phyloP scores from a whole-genome alignment of 164 flowering plant species.

The Vitis labrusca region DNA sequence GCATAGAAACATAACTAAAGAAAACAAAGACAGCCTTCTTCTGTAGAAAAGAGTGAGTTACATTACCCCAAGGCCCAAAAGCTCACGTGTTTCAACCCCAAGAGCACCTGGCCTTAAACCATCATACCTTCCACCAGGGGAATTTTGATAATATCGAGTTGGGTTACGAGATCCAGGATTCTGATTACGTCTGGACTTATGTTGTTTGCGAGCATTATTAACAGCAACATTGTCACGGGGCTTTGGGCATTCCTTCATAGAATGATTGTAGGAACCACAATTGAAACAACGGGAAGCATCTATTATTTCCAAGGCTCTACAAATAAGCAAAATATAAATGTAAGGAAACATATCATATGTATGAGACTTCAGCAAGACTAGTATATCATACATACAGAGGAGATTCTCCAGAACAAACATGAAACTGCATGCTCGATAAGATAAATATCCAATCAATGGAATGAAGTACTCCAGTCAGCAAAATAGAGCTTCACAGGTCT shows the following conservation, averaged over 20 bases:
- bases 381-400: no score
- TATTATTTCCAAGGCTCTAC: constrained; percentile 51
- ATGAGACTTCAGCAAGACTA: neutral
- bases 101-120: constrained; percentile 84
- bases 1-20: no score
- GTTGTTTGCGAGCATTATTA: constrained; percentile 78
- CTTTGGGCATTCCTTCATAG: constrained; percentile 88
- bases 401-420: no score
- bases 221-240: constrained; percentile 90
- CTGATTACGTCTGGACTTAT: constrained; percentile 53
- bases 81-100: constrained; percentile 67
- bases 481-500: no score
- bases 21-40: neutral
- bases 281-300: constrained; percentile 90
- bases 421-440: no score
- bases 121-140: constrained; percentile 88
- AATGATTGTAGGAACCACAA: constrained; percentile 87
- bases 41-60: neutral
- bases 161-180: constrained; percentile 48
- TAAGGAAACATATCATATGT: neutral
- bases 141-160: constrained; percentile 76
- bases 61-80: constrained; percentile 85
- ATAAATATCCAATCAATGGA: no score
- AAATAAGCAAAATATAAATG: neutral
- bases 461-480: no score